These are phyloP conservation scores for Pascua guehoae DNA, from an alignment of 1,284 basidiomycete genomes.

Conservation along the genomic window DNA sequence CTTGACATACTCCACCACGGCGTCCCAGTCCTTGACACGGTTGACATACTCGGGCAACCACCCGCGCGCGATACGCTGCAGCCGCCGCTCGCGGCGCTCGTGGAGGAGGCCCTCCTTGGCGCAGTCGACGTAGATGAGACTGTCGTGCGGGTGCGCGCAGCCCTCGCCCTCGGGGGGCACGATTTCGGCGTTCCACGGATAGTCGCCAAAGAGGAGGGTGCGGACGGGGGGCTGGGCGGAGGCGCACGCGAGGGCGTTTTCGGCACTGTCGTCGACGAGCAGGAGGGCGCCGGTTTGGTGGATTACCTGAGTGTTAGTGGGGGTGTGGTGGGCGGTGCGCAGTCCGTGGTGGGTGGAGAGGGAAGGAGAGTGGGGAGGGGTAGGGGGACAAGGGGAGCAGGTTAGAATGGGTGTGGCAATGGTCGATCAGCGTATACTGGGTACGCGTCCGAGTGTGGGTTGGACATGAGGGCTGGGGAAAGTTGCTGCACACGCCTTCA, in stretches of 20 bases:
- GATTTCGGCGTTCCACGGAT: slow-evolving; percentile 66
- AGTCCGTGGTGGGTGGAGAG: neutral
- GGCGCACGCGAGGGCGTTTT: slow-evolving; percentile 66
- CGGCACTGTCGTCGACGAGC: slow-evolving; percentile 72
- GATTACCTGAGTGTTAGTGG: slow-evolving; percentile 55
- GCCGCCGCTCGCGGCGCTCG: slow-evolving; percentile 29
- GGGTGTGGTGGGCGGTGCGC: neutral
- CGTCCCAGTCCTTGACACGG: slow-evolving; percentile 42
- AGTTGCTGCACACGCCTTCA: too few relatives aligned
- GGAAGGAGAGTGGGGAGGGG: too few relatives aligned
- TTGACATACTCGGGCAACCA: slow-evolving; percentile 45
- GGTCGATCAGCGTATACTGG: too few relatives aligned
- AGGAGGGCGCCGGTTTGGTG: slow-evolving; percentile 60
- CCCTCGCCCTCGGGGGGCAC: slow-evolving; percentile 44
- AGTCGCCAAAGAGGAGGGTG: slow-evolving; percentile 71
- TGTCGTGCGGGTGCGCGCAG: slow-evolving; percentile 44
- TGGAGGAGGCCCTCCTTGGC: slow-evolving; percentile 47
- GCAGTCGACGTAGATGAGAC: slow-evolving; percentile 60
- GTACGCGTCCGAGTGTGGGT: too few relatives aligned
- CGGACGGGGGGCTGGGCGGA: slow-evolving; percentile 49
- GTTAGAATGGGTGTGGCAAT: too few relatives aligned
- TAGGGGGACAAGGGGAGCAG: too few relatives aligned
- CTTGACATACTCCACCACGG: slow-evolving; percentile 34
- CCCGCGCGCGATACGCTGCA: slow-evolving; percentile 25
- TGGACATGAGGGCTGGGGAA: too few relatives aligned